These are phyloP conservation scores for Penicillium herquei DNA, from an alignment of 495 filamentous ascomycete species.

Conservation along the genomic window DNA sequence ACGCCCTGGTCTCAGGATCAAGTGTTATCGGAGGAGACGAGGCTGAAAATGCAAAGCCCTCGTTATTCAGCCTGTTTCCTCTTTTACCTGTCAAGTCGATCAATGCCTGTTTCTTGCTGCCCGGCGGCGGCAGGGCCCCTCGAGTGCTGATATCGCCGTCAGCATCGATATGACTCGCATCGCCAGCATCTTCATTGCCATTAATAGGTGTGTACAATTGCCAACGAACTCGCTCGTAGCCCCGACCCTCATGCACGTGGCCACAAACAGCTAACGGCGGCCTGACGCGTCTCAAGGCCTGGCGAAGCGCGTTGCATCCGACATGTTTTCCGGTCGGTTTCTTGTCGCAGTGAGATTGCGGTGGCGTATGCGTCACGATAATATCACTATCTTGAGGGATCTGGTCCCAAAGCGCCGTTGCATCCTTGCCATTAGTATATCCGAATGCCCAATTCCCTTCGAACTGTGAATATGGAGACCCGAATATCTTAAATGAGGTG, in stretches of 20 bases:
- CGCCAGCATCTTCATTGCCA: background rate
- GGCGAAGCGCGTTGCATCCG: conserved; percentile 43
- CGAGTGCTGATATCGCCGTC: conserved; percentile 7
- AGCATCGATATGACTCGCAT: too few species aligned
- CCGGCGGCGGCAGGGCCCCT: conserved; percentile 27
- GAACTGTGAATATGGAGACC: conserved; percentile 68
- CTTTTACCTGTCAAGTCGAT: conserved; percentile 55
- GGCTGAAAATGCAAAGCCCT: conserved; percentile 22
- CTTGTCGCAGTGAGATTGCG: conserved; percentile 44
- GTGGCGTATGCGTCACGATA: conserved; percentile 50
- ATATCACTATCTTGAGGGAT: conserved; percentile 48
- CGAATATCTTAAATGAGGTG: conserved; percentile 72
- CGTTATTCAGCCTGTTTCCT: conserved; percentile 40
- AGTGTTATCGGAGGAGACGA: background rate
- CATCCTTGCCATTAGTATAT: conserved; percentile 51
- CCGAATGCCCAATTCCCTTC: conserved; percentile 70
- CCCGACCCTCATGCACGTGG: conserved; percentile 51
- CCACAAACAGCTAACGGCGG: conserved; percentile 48
- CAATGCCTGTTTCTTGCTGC: conserved; percentile 58
- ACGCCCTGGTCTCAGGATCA: conserved; percentile 1
- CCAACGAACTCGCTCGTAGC: conserved; percentile 46
- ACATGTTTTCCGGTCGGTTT: conserved; percentile 24
- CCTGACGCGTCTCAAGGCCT: conserved; percentile 37
- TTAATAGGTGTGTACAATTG: background rate
- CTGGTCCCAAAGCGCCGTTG: conserved; percentile 46